phyloP scores from a whole-genome alignment of 352 stramenopile species.

The Globisporangium paroecandrum region DNA sequence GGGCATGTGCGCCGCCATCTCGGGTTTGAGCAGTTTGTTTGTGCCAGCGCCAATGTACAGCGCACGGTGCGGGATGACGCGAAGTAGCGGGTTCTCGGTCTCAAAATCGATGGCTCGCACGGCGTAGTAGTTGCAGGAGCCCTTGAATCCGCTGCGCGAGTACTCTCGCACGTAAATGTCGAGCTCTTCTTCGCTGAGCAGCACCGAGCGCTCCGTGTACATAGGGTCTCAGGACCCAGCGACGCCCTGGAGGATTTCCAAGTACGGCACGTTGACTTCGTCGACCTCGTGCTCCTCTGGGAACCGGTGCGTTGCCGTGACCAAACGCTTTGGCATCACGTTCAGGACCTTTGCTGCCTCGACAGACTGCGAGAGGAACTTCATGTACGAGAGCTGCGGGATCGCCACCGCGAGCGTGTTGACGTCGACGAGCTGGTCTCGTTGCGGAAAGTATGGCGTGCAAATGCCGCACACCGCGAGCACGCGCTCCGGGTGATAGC shows the following conservation, averaged over 20 bases:
- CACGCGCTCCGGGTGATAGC: constrained; percentile 51
- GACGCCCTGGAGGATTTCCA: constrained; percentile 25
- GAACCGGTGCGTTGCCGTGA: constrained; percentile 36
- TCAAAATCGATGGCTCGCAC: constrained; percentile 42
- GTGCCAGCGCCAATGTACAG: constrained; percentile 40
- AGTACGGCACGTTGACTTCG: constrained; percentile 18
- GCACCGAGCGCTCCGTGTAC: constrained; percentile 32
- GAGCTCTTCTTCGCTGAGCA: constrained; percentile 44
- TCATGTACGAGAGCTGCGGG: constrained; percentile 40
- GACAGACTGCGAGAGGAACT: constrained; percentile 30
- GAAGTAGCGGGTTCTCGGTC: constrained; percentile 31
- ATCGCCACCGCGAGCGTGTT: constrained; percentile 23
- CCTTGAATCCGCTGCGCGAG: constrained; percentile 32
- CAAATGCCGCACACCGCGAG: constrained; percentile 51
- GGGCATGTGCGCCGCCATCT: constrained; percentile 50
- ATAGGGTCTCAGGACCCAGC: constrained; percentile 22
- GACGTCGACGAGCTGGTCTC: constrained; percentile 28
- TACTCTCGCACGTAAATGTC: constrained; percentile 43
- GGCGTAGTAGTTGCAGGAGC: constrained; percentile 34
- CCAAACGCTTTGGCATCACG: constrained; percentile 21
- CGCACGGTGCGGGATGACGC: constrained; percentile 31
- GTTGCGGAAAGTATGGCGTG: constrained; percentile 48
- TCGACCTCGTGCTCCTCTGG: constrained; percentile 22
- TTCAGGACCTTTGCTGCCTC: constrained; percentile 31
- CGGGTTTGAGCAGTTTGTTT: constrained; percentile 39